Conservation (phyloP, 73 alveolate species). For the Durusdinium trenchii region DNA sequence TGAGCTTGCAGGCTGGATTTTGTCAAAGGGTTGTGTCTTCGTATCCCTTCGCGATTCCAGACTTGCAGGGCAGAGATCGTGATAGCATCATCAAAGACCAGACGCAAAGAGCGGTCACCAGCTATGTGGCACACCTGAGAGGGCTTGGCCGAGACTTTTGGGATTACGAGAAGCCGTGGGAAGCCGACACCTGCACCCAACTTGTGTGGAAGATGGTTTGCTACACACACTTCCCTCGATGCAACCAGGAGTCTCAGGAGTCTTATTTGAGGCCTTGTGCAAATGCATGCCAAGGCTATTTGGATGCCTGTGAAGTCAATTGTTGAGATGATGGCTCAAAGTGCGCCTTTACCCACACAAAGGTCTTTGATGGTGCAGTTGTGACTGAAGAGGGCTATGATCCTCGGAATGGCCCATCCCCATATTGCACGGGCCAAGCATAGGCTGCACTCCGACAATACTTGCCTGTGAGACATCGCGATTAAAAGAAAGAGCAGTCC, state of each 20-base stretch:
- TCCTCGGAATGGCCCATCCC: slow-evolving; percentile 43
- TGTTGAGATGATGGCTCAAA: slow-evolving; percentile 68
- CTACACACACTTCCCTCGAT: slow-evolving; percentile 73
- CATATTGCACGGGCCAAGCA: slow-evolving; percentile 69
- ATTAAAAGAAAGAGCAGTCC: background rate
- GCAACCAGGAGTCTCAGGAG: slow-evolving; percentile 24
- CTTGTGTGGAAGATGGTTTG: slow-evolving; percentile 76
- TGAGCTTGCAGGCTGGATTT: slow-evolving; percentile 32
- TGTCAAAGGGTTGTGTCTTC: slow-evolving; percentile 49
- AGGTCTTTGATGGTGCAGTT: slow-evolving; percentile 40
- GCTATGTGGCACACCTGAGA: slow-evolving; percentile 83
- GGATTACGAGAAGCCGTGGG: slow-evolving; percentile 82
- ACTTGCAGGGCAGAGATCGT: slow-evolving; percentile 21
- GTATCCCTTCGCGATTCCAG: slow-evolving; percentile 71
- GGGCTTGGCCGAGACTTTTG: slow-evolving; percentile 69
- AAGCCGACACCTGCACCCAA: slow-evolving; percentile 52
- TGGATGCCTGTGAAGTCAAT: slow-evolving; percentile 61
- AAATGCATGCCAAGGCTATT: slow-evolving; percentile 68
- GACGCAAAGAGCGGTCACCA: slow-evolving; percentile 75
- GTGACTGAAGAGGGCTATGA: slow-evolving; percentile 62
- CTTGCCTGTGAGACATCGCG: too few species aligned
- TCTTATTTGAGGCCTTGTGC: slow-evolving; percentile 3
- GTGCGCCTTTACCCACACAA: slow-evolving; percentile 67
- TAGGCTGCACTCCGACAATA: too few species aligned
- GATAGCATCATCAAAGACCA: slow-evolving; percentile 54